Percentiles rank a stretch among this genome's conserved stretches.
phyloP scores from a whole-genome alignment of 2,329 filamentous ascomycete genomes.

The Trichoderma koningiopsis region DNA sequence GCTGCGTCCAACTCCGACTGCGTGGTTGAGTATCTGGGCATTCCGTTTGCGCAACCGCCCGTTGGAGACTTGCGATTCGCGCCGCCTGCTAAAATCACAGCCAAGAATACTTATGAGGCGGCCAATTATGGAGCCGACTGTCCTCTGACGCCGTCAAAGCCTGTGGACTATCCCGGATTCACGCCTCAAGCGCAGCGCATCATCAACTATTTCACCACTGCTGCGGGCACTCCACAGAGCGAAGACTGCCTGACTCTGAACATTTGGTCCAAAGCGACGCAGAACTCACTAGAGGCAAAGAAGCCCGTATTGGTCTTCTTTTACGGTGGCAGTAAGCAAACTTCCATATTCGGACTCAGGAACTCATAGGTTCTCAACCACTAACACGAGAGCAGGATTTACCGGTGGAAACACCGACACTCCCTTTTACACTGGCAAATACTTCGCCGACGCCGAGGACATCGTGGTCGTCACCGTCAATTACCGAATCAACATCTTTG shows the following conservation, averaged over 20 bases:
- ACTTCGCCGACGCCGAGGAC: slow-evolving; percentile 47
- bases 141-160: slow-evolving; percentile 31
- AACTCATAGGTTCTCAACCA: not conserved
- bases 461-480: slow-evolving; percentile 51
- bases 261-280: slow-evolving; percentile 39
- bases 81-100: slow-evolving; percentile 37
- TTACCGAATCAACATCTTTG: slow-evolving; percentile 48
- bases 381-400: slow-evolving; percentile 36
- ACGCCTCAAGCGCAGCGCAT: slow-evolving; percentile 37
- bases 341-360: too few relatives aligned
- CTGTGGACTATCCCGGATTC: slow-evolving; percentile 34
- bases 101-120: slow-evolving; percentile 29
- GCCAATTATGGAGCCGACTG: slow-evolving; percentile 36
- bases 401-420: slow-evolving; percentile 42
- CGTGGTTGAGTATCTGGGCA: slow-evolving; percentile 45
- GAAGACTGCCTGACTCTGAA: slow-evolving; percentile 46
- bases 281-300: slow-evolving; percentile 39
- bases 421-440: slow-evolving; percentile 46
- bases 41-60: slow-evolving; percentile 45
- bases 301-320: slow-evolving; percentile 46
- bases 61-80: slow-evolving; percentile 42
- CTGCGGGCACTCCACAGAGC: slow-evolving; percentile 33
- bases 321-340: slow-evolving; percentile 39
- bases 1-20: slow-evolving; percentile 33
- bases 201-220: slow-evolving; percentile 31